Conservation (phyloP, 345 rosid species). For the Passiflora organensis region DNA sequence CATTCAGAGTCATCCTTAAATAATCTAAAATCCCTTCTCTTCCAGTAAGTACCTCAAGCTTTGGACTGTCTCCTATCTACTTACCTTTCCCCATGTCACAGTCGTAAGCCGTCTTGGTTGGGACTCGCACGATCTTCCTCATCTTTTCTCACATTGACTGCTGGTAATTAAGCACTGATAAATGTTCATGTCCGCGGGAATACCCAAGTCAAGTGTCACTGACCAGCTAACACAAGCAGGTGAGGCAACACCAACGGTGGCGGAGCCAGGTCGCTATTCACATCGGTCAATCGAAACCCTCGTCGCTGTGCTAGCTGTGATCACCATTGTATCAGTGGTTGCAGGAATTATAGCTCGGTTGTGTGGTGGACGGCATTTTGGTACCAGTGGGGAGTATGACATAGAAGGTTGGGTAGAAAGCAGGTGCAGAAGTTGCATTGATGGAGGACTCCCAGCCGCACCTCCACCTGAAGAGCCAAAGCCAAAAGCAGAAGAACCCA, state of each 20-base stretch:
- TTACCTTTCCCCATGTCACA: too few relatives aligned
- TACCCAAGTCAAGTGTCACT: constrained; percentile 16
- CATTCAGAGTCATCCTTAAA: too few relatives aligned
- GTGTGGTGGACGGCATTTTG: constrained; percentile 69
- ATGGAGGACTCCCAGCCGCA: constrained; percentile 61
- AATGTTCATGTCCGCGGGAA: constrained; percentile 13
- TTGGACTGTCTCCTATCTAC: too few relatives aligned
- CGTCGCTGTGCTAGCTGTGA: constrained; percentile 77
- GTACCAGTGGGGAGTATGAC: constrained; percentile 60
- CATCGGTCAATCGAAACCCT: constrained; percentile 70
- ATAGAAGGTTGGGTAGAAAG: constrained; percentile 90
- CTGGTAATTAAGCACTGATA: too few relatives aligned
- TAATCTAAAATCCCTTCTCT: too few relatives aligned
- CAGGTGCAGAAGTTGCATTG: constrained; percentile 77
- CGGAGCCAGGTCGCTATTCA: constrained; percentile 23
- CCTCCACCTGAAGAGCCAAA: constrained; percentile 25
- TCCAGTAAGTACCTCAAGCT: too few relatives aligned
- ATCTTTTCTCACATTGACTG: too few relatives aligned
- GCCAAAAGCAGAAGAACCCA: constrained; percentile 36
- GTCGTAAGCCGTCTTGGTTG: too few relatives aligned
- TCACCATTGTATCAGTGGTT: constrained; percentile 56
- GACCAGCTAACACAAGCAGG: constrained; percentile 30
- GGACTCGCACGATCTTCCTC: too few relatives aligned
- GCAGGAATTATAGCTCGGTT: constrained; percentile 73
- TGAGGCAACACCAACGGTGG: constrained; percentile 21